Base-by-base conservation (phyloP, 129 eudicot species). In the Arctium lappa region DNA sequence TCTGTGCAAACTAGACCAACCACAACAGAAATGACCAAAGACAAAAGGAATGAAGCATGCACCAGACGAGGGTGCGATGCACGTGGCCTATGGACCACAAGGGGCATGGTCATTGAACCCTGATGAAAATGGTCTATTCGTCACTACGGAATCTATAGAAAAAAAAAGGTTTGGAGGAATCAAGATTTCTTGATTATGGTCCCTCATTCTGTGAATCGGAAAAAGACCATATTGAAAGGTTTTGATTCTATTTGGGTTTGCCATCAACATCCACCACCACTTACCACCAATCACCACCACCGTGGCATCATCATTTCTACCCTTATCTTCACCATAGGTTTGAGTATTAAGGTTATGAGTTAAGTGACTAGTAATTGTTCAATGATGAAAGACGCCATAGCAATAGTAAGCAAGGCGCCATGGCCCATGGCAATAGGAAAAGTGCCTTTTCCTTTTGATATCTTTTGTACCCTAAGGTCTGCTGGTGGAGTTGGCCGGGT, bases 51-150 rank as follows among this genome's bases (percentile, higher is more conserved):
- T 53, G 70, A 62, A 62, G 72, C 53, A 40, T 56, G 71, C 80
- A 56, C 73, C 65, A 38, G 73, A 80, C 9, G 68, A 48, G 37
- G 56, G 72, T 53, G 72, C 5, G 62, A n/a, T 73, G 79, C 73
- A 73, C 30, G 53, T 37, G 73, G 22, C 6, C 50, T 22, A 60
- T 60, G 68, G 9, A 16, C 29, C 29, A 60, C 68, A 60, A 60
- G n/a, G n/a, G 29, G 68, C 5, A 60, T 34, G 37, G 15, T 79
- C 63, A 33, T 27, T 68, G 63, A 40, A 13, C 83, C 16, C 38
- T 33, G 8, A 6, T 71, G 71, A n/a, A 80, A 48, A 46, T 71
- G 33, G 76, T 48, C 77, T 71, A 70, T 31, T 70, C 36, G 36
- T 34, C 36, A 9, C 37, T 10, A 38, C 3, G 40, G 71, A 31